Evolutionary conservation across 2,329 filamentous ascomycete genomes (phyloP), one percentile per base, ranked within the genome.

Genomic region (Colletotrichum siamense): DNA sequence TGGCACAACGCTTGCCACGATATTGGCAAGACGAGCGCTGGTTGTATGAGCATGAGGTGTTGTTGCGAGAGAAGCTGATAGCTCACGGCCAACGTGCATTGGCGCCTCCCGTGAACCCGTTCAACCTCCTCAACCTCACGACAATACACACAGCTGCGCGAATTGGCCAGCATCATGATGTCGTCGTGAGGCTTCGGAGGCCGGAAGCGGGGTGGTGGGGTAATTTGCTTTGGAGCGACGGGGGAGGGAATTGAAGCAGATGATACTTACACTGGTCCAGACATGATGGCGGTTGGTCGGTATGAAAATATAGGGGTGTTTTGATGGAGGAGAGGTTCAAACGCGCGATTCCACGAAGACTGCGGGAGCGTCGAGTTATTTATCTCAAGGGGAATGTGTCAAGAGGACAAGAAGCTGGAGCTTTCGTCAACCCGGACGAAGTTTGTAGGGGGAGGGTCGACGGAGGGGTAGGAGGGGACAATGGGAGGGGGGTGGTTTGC

Each of bases 11-110:
- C 77, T 62, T 57, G 67, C 71, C 59, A 76, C 75, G 26, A 94
- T 91, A 88, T 91, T 93, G 86, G 93, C 92, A 83, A 95, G 91
- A 88, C 94, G 94, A 87, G 93, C 93, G 89, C 93, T 95, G 89
- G 49, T 75, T 69, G 67, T 65, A 76, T 76, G 73, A 76, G 73
- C 52, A 69, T 73, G 71, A 52, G 66, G 28, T 52, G 39, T 49
- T 49, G 57, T 34, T 61, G 64, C 39, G 24, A 64, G 44, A 68
- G 64, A 44, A 36, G 57, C 44, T 64, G 30, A 34, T 59, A 28
- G 59, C 28, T 76, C 49, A 34, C 24, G 59, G 28, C 59, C 70
- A 69, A 62, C 5, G 4, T 73, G 15, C 39, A 73, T 68, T 68
- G 69, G 26, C 55, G 15, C 64, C 73, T 69, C 73, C 59, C 73